These are phyloP conservation scores for Odonthalia washingtoniensis DNA, from an alignment of 31 red algal species.

Conservation along the genomic window DNA sequence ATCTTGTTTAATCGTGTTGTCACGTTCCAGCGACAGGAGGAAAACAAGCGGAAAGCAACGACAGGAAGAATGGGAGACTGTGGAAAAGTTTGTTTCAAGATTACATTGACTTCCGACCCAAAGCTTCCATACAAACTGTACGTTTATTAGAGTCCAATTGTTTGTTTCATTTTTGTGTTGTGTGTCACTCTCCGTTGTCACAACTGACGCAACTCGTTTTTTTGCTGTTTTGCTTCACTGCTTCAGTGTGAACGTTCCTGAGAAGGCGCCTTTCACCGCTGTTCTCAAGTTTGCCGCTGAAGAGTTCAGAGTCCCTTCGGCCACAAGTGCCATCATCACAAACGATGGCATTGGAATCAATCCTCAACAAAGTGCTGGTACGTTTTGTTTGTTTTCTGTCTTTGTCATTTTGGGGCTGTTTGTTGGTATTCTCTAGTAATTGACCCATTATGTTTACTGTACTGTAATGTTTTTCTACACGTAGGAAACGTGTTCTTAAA, in stretches of 20 bases:
- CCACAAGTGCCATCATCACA: constrained; percentile 91
- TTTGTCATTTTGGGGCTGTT: neutral
- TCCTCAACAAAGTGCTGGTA: constrained; percentile 87
- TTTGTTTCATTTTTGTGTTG: neutral
- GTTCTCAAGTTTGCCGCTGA: constrained; percentile 91
- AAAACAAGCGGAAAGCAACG: neutral
- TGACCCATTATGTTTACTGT: too few relatives aligned
- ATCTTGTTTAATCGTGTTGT: too few relatives aligned
- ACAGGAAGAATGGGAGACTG: constrained; percentile 37
- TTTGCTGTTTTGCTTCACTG: too few relatives aligned
- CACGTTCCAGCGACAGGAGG: too few relatives aligned
- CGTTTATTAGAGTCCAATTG: neutral
- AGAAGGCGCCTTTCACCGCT: constrained; percentile 87
- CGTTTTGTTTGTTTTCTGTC: constrained; percentile 2
- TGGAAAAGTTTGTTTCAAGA: constrained; percentile 88
- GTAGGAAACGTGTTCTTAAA: constrained; percentile 91
- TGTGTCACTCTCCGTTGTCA: too few relatives aligned
- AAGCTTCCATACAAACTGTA: constrained; percentile 86
- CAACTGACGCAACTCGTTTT: too few relatives aligned
- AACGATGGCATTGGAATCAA: constrained; percentile 90
- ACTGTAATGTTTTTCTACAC: too few relatives aligned
- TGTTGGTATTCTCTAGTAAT: neutral
- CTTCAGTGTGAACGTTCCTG: constrained; percentile 80
- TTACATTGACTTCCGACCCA: constrained; percentile 87
- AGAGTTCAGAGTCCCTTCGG: constrained; percentile 85